Conservation (phyloP, 495 filamentous ascomycete species). For the Chaetomium fimeti region DNA sequence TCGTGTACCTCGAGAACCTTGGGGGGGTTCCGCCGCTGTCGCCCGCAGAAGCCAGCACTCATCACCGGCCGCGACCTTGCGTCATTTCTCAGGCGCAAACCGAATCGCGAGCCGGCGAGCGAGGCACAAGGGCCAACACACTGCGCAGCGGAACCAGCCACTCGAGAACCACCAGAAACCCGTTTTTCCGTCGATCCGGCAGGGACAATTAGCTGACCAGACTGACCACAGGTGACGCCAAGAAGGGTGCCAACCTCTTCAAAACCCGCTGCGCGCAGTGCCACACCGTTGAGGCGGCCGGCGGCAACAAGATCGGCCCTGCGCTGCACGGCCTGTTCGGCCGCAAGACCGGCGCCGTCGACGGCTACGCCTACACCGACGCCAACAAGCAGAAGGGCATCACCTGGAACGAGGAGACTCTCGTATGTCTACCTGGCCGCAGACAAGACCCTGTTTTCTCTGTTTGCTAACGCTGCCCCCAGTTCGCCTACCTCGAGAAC, state of each 20-base stretch:
- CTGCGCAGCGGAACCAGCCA: slow-evolving; percentile 5
- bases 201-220: slow-evolving; percentile 37
- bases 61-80: slow-evolving; percentile 27
- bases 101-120: slow-evolving; percentile 1
- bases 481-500: slow-evolving; percentile 58
- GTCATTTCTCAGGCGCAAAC: slow-evolving; percentile 39
- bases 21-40: background rate
- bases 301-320: slow-evolving; percentile 96
- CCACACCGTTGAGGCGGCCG: slow-evolving; percentile 84
- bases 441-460: background rate
- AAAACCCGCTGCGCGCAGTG: slow-evolving; percentile 99
- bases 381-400: slow-evolving; percentile 98
- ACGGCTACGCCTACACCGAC: slow-evolving; percentile 96
- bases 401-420: slow-evolving; percentile 78
- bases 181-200: background rate
- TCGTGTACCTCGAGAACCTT: slow-evolving; percentile 8
- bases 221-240: slow-evolving; percentile 70
- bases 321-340: slow-evolving; percentile 97
- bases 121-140: background rate
- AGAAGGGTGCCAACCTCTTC: slow-evolving; percentile 99
- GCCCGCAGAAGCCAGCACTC: background rate
- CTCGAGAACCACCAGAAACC: slow-evolving; percentile 3
- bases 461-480: slow-evolving; percentile 29
- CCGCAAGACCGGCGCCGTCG: slow-evolving; percentile 85
- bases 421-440: slow-evolving; percentile 59